Evolutionary conservation across 1,284 basidiomycete species (phyloP).

Genomic region (Phaffia rhodozyma): DNA sequence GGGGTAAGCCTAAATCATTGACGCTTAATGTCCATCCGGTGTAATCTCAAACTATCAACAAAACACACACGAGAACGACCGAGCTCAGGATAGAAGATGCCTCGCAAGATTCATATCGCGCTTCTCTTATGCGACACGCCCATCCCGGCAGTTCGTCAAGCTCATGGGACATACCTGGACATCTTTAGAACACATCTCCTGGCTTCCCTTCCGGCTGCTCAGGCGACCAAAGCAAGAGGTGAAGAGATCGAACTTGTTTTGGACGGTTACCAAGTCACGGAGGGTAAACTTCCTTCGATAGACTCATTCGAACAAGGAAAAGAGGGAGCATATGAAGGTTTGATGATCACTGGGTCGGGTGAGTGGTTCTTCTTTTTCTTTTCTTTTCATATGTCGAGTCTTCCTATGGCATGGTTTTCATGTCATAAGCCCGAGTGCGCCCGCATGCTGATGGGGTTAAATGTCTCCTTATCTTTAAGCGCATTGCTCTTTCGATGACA

Average conservation of each 20-base stretch:
- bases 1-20: too few species aligned
- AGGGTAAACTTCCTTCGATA: constrained; percentile 36
- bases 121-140: constrained; percentile 35
- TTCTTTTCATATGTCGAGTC: neutral
- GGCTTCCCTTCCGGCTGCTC: constrained; percentile 23
- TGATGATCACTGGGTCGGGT: constrained; percentile 42
- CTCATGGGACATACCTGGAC: constrained; percentile 34
- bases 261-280: constrained; percentile 41
- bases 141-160: constrained; percentile 27
- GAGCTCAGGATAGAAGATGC: neutral
- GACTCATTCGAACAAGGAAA: constrained; percentile 32
- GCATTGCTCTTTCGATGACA: constrained; percentile 11
- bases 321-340: constrained; percentile 4
- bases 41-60: too few species aligned
- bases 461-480: neutral
- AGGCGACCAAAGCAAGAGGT: constrained; percentile 25
- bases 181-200: constrained; percentile 36
- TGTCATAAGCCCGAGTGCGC: neutral
- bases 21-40: too few species aligned
- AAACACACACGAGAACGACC: too few species aligned
- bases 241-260: constrained; percentile 32
- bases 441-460: neutral
- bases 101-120: constrained; percentile 28
- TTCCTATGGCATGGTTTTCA: neutral
- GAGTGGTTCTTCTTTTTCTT: constrained; percentile 18